phyloP scores from a whole-genome alignment of 495 filamentous ascomycete species.

The Saxophila tyrrhenica region DNA sequence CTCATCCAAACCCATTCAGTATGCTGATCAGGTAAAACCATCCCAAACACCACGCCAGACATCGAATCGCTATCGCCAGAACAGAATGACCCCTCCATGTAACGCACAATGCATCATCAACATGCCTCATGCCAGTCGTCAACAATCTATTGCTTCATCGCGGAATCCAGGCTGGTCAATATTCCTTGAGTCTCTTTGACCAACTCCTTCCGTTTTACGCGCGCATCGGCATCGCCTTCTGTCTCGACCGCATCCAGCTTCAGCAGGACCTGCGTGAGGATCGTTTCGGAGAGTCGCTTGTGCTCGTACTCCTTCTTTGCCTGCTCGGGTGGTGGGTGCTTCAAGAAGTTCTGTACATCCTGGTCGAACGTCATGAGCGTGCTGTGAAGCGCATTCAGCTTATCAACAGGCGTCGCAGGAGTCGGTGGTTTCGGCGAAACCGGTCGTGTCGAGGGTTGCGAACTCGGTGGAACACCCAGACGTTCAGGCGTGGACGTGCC shows the following conservation, averaged over 20 bases:
- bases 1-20: too few species aligned
- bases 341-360: slow-evolving; percentile 51
- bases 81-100: neutral
- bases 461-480: slow-evolving; percentile 22
- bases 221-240: slow-evolving; percentile 50
- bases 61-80: too few species aligned
- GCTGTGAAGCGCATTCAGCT: slow-evolving; percentile 59
- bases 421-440: slow-evolving; percentile 19
- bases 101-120: neutral
- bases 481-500: slow-evolving; percentile 23
- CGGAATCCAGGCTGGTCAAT: slow-evolving; percentile 51
- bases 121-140: neutral
- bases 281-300: slow-evolving; percentile 67
- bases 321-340: slow-evolving; percentile 53
- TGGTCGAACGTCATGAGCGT: slow-evolving; percentile 50
- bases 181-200: slow-evolving; percentile 62
- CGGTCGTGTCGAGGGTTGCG: slow-evolving; percentile 27
- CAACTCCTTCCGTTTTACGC: slow-evolving; percentile 58
- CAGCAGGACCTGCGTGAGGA: slow-evolving; percentile 70
- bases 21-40: too few species aligned
- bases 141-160: neutral
- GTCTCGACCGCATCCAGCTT: slow-evolving; percentile 79
- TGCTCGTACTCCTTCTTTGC: slow-evolving; percentile 68
- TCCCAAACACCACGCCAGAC: too few species aligned
- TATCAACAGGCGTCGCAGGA: slow-evolving; percentile 49